Evolutionary conservation across 2,329 filamentous ascomycete genomes (phyloP).

Genomic region (Hypoxylon sp.): DNA sequence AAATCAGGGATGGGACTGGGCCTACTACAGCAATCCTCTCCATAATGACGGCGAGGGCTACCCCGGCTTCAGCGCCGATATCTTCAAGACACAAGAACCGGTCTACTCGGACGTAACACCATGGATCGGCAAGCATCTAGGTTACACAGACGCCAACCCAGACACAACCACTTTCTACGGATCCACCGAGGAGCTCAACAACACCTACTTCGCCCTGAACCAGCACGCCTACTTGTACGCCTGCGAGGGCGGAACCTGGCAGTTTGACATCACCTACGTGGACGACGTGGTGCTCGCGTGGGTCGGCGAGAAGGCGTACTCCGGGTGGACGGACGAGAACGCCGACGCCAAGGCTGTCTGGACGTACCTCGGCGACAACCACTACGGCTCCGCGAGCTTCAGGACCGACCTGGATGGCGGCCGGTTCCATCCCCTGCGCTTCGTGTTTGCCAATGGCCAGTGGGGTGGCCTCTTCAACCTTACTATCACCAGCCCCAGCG

Average conservation of each 20-base stretch:
- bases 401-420: slow-evolving; percentile 21
- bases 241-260: slow-evolving; percentile 37
- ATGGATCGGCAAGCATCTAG: slow-evolving; percentile 30
- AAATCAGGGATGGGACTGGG: slow-evolving; percentile 39
- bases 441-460: slow-evolving; percentile 29
- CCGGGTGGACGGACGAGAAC: slow-evolving; percentile 39
- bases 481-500: slow-evolving; percentile 33
- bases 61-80: slow-evolving; percentile 33
- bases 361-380: slow-evolving; percentile 25
- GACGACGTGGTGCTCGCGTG: slow-evolving; percentile 34
- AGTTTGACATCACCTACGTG: slow-evolving; percentile 33
- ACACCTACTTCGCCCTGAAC: slow-evolving; percentile 39
- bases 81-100: slow-evolving; percentile 30
- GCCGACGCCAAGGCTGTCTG: slow-evolving; percentile 34
- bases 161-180: slow-evolving; percentile 22
- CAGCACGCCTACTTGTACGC: slow-evolving; percentile 41
- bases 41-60: slow-evolving; percentile 35
- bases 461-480: slow-evolving; percentile 27
- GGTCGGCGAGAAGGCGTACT: slow-evolving; percentile 36
- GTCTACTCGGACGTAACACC: slow-evolving; percentile 25
- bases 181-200: slow-evolving; percentile 20
- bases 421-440: slow-evolving; percentile 25
- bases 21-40: slow-evolving; percentile 37
- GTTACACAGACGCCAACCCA: slow-evolving; percentile 3
- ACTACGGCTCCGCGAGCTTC: slow-evolving; percentile 31